These are phyloP conservation scores for Tricladium varicosporioides DNA, from an alignment of 2,329 filamentous ascomycete genomes.

Conservation along the genomic window DNA sequence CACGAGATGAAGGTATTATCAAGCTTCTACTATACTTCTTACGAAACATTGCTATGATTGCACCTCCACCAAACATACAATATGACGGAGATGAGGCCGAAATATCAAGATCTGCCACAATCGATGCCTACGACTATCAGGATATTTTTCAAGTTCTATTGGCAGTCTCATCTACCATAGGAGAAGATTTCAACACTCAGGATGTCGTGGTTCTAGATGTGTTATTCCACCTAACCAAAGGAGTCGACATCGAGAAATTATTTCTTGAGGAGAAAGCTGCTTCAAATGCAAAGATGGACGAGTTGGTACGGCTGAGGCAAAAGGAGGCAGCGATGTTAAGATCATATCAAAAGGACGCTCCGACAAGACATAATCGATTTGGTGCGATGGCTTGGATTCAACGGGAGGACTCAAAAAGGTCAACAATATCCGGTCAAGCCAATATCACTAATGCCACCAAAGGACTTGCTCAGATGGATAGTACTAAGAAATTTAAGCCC, in stretches of 20 bases:
- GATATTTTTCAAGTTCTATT: conserved; percentile 85
- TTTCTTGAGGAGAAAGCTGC: conserved; percentile 80
- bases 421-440: conserved; percentile 85
- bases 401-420: conserved; percentile 77
- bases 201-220: conserved; percentile 90
- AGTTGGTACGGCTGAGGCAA: conserved; percentile 71
- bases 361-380: conserved; percentile 88
- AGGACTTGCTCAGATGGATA: conserved; percentile 85
- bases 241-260: conserved; percentile 77
- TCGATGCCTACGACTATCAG: conserved; percentile 86
- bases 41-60: conserved; percentile 84
- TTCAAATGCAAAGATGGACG: conserved; percentile 65
- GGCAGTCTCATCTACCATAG: conserved; percentile 87
- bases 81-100: conserved; percentile 88
- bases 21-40: conserved; percentile 87
- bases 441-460: conserved; percentile 71
- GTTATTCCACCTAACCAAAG: conserved; percentile 88
- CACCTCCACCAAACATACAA: conserved; percentile 67
- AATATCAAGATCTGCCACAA: conserved; percentile 81
- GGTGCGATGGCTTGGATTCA: conserved; percentile 98
- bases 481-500: conserved; percentile 84
- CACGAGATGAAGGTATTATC: conserved; percentile 87
- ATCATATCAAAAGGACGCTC: conserved; percentile 72
- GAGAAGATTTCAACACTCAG: conserved; percentile 86
- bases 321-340: conserved; percentile 84